Evolutionary conservation across 371 early-diverging fungal genomes (phyloP), one percentile per base, ranked within the genome.

Genomic region (Mortierella sp.): DNA sequence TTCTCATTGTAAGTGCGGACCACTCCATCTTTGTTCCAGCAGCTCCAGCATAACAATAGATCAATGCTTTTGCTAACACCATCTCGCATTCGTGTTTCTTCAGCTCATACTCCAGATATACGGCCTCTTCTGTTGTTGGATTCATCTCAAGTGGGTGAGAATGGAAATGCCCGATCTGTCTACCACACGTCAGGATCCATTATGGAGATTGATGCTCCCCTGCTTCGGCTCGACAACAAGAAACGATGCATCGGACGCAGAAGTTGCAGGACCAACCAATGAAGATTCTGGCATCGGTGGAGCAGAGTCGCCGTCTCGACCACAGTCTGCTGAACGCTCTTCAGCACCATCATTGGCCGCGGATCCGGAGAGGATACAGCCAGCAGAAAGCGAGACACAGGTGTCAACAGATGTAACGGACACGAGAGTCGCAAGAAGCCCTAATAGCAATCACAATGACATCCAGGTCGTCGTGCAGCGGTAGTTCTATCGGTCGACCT

Each of bases 111-210:
- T 68, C 1, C 77, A 76, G 24, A 22, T 51, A 7, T 76, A 76
- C 37, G 65, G 66, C 19, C 61, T 64, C 60, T 61, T 76, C 54
- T 76, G 65, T 40, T 57, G 60, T 25, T 76, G 69, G 69, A 60
- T 76, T 0, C 77, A 76, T 54, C 54, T 58, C 16, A 64, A 45
- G 12, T 76, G 77, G 77, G 69, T 61, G 7, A 17, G 31, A 8
- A 16, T 58, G 24, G 77, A 76, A 47, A 76, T 76, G 77, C 62
- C 77, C 0, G 54, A 69, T 7, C 16, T 69, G 44, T 10, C 54
- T 0, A 24, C 34, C 0, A 31, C 63, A 1, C 63, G 56, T n/a
- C 67, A 28, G 8, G 49, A 55, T 21, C 47, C 74, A 1, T 40
- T 67, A 8, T 24, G 55, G 16, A 43, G 55, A 14, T 50, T 73